Evolutionary conservation across 2,329 filamentous ascomycete species (phyloP).

Genomic region (Talaromyces sp.): DNA sequence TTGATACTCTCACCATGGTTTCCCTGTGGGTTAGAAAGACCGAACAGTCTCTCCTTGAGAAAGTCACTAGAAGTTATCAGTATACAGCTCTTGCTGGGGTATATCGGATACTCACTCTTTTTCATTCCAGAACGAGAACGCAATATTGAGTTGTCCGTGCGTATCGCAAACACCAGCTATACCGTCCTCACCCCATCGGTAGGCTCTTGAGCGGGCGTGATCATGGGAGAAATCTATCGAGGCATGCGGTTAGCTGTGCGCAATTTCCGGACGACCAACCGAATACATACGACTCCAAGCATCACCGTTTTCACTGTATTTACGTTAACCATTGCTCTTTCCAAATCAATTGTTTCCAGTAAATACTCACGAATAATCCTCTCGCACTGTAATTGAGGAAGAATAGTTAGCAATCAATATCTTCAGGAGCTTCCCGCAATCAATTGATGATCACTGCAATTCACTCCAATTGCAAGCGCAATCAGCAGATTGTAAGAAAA

Average conservation of each 20-base stretch:
- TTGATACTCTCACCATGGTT: conserved; percentile 98
- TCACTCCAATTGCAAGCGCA: background rate
- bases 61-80: conserved; percentile 63
- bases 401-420: background rate
- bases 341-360: background rate
- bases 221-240: conserved; percentile 84
- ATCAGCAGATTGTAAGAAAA: conserved; percentile 11
- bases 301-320: conserved; percentile 71
- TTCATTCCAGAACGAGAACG: conserved; percentile 97
- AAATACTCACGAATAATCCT: conserved; percentile 75
- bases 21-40: conserved; percentile 91
- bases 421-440: background rate
- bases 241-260: background rate
- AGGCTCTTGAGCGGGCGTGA: conserved; percentile 81
- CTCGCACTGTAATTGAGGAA: conserved; percentile 61
- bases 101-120: conserved; percentile 66
- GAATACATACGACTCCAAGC: conserved; percentile 77
- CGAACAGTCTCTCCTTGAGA: conserved; percentile 92
- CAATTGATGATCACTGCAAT: background rate
- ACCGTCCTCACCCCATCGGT: conserved; percentile 94
- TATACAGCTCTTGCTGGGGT: background rate
- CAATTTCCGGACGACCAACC: conserved; percentile 10
- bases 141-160: conserved; percentile 87
- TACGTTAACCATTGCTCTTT: background rate
- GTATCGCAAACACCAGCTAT: conserved; percentile 95